Percentiles rank a stretch among this genome's conserved stretches.
Conservation (phyloP, 2,329 filamentous ascomycete species). For the Apiospora sp. region DNA sequence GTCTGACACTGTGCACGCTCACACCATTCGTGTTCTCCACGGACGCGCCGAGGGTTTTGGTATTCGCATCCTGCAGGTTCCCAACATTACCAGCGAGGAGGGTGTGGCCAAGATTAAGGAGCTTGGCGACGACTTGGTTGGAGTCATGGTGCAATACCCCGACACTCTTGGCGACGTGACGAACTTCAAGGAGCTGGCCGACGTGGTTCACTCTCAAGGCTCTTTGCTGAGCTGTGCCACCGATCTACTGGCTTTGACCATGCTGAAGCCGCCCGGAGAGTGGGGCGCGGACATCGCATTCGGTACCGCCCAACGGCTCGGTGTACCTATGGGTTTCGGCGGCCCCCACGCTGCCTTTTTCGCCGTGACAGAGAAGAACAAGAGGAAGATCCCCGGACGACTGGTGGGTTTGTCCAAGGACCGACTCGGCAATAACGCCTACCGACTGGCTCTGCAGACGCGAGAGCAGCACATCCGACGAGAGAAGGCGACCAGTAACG, state of each 20-base stretch:
- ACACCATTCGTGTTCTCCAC: slow-evolving; percentile 83
- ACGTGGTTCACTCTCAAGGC: slow-evolving; percentile 78
- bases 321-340: slow-evolving; percentile 90
- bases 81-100: slow-evolving; percentile 72
- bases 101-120: slow-evolving; percentile 71
- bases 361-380: slow-evolving; percentile 87
- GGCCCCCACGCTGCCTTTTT: slow-evolving; percentile 98
- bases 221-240: slow-evolving; percentile 88
- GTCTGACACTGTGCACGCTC: slow-evolving; percentile 81
- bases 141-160: slow-evolving; percentile 94
- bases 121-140: slow-evolving; percentile 82
- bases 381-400: slow-evolving; percentile 92
- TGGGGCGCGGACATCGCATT: slow-evolving; percentile 97
- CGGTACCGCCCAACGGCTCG: slow-evolving; percentile 89
- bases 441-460: slow-evolving; percentile 87
- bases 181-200: slow-evolving; percentile 77
- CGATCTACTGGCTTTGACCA: slow-evolving; percentile 85
- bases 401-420: slow-evolving; percentile 93
- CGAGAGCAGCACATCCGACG: slow-evolving; percentile 95
- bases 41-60: slow-evolving; percentile 92
- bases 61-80: slow-evolving; percentile 75
- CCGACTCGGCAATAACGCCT: slow-evolving; percentile 79
- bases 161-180: slow-evolving; percentile 84
- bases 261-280: slow-evolving; percentile 89
- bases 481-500: slow-evolving; percentile 97